These are phyloP conservation scores for Echria macrotheca DNA, from an alignment of 495 filamentous ascomycete species.

Conservation along the genomic window DNA sequence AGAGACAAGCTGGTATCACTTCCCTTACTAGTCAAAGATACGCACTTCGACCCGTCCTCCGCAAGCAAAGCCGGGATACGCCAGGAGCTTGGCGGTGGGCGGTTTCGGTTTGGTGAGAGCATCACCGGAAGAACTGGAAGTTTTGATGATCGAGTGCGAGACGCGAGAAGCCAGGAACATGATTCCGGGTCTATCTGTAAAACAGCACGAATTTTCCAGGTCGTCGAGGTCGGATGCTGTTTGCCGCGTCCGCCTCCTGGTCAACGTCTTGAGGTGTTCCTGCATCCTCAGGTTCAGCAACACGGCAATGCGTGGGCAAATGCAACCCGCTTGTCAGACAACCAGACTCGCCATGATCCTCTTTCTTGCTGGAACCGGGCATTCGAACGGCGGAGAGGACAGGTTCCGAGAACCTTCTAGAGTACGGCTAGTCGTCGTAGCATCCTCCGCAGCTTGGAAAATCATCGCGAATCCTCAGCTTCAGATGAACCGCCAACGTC, in stretches of 20 bases:
- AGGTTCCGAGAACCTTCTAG: conserved; percentile 11
- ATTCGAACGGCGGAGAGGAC: conserved; percentile 4
- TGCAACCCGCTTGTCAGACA: too few relatives aligned
- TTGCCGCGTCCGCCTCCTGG: too few relatives aligned
- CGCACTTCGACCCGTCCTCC: background rate
- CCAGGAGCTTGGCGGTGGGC: background rate
- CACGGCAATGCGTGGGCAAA: background rate
- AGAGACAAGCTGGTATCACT: too few relatives aligned
- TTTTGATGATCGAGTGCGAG: background rate
- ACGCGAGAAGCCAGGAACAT: too few relatives aligned
- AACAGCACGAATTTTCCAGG: too few relatives aligned
- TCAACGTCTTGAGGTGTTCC: too few relatives aligned
- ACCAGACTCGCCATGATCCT: too few relatives aligned
- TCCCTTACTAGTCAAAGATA: too few relatives aligned
- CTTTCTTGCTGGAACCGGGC: background rate
- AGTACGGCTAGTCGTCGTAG: background rate
- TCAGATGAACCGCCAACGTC: conserved; percentile 7
- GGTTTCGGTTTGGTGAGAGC: conserved; percentile 4
- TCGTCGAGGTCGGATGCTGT: too few relatives aligned
- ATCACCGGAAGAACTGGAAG: background rate
- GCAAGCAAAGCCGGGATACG: conserved; percentile 1
- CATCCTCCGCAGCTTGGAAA: background rate
- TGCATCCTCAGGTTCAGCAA: background rate
- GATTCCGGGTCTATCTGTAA: too few relatives aligned
- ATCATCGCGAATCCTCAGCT: conserved; percentile 9